Conservation (phyloP, 139 green algal genomes). For the Closterium sp. region DNA sequence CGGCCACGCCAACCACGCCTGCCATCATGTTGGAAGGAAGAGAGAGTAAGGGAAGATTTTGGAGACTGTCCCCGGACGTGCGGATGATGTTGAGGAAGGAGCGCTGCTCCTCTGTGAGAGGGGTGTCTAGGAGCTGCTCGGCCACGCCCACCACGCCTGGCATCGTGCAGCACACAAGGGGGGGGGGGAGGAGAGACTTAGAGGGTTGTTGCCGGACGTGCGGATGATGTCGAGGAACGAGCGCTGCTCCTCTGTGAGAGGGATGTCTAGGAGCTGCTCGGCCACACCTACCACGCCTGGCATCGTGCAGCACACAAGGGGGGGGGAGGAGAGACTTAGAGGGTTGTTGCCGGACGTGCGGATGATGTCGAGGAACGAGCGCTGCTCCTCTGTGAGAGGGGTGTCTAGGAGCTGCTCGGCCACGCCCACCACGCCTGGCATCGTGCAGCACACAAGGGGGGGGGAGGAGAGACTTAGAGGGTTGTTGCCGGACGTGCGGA, state of each 20-base stretch:
- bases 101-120: not conserved
- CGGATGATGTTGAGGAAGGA: not conserved
- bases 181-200: not conserved
- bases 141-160: not conserved
- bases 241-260: constrained; percentile 62
- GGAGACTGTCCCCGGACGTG: not conserved
- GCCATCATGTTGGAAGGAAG: not conserved
- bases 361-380: not conserved
- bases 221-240: constrained; percentile 33
- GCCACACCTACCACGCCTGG: constrained; percentile 63
- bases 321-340: no score
- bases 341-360: not conserved
- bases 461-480: not conserved
- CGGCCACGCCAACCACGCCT: constrained; percentile 62
- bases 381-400: not conserved
- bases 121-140: not conserved
- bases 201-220: constrained; percentile 21
- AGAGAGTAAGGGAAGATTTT: no score
- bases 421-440: not conserved
- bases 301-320: not conserved
- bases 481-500: constrained; percentile 30
- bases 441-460: not conserved
- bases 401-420: not conserved
- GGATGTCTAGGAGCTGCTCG: no score
- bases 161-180: not conserved